Evolutionary conservation across 1,139 yeast genomes (phyloP).

Genomic region (Candida buenavistaensis): DNA sequence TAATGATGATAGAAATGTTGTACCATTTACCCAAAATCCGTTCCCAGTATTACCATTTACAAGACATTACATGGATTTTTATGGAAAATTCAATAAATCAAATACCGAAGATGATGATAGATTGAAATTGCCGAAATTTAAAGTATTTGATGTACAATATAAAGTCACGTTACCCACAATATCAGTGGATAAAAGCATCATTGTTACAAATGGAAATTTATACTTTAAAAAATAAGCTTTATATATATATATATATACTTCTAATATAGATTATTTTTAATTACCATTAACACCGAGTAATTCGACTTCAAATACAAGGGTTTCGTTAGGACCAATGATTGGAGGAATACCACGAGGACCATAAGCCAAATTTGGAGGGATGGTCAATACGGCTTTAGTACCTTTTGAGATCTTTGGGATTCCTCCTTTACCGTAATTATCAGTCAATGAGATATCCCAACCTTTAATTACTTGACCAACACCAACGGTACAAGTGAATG

Average conservation of each 20-base stretch:
- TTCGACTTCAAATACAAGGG: conserved; percentile 90
- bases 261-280: neutral
- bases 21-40: conserved; percentile 28
- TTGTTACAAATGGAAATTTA: conserved; percentile 18
- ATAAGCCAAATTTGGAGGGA: conserved; percentile 92
- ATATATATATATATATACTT: conserved; percentile 1
- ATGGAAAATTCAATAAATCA: conserved; percentile 26
- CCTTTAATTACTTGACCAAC: conserved; percentile 96
- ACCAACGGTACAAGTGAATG: conserved; percentile 91
- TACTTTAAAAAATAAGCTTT: conserved; percentile 13
- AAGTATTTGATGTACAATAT: conserved; percentile 64
- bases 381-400: conserved; percentile 86
- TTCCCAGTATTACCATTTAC: conserved; percentile 66
- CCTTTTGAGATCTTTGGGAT: conserved; percentile 90
- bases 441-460: conserved; percentile 59
- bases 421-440: conserved; percentile 51
- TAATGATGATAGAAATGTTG: conserved; percentile 25
- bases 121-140: conserved; percentile 53
- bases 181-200: conserved; percentile 38
- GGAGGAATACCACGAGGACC: conserved; percentile 96
- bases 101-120: conserved; percentile 4
- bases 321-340: conserved; percentile 93
- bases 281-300: conserved; percentile 62
- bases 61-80: conserved; percentile 42
- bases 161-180: conserved; percentile 62